Evolutionary conservation across 2,329 filamentous ascomycete species (phyloP).

Genomic region (Shiraia bambusicola): DNA sequence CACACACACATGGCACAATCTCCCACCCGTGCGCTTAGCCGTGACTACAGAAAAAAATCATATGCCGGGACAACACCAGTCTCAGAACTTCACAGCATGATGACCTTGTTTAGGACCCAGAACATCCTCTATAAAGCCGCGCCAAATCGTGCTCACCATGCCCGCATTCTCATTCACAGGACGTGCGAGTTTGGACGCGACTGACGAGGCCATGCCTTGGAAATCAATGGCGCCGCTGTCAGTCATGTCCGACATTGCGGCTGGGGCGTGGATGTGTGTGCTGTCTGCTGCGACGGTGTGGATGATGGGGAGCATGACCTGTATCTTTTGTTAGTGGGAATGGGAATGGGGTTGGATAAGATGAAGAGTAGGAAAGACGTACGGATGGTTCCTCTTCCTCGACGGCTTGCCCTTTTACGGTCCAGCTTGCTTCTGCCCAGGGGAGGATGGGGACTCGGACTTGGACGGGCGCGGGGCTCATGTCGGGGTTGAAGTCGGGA

Average conservation of each 20-base stretch:
- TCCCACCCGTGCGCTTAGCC: too few relatives aligned
- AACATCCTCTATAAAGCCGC: conserved; percentile 52
- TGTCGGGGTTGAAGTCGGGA: conserved; percentile 53
- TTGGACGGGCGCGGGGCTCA: conserved; percentile 34
- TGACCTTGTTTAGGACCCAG: neutral
- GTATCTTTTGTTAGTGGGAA: conserved; percentile 9
- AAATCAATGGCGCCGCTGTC: conserved; percentile 60
- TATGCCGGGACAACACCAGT: neutral
- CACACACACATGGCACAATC: too few relatives aligned
- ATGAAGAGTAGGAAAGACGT: conserved; percentile 5
- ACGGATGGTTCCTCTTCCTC: conserved; percentile 30
- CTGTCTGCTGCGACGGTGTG: conserved; percentile 54
- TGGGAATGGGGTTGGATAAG: neutral
- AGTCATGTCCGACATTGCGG: conserved; percentile 59
- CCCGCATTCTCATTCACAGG: conserved; percentile 47
- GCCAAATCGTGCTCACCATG: conserved; percentile 50
- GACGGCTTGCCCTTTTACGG: conserved; percentile 21
- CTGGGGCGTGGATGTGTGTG: conserved; percentile 51
- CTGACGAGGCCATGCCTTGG: conserved; percentile 57
- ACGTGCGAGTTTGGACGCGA: conserved; percentile 37
- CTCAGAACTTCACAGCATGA: too few relatives aligned
- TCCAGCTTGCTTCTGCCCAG: conserved; percentile 19
- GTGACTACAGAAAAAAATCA: too few relatives aligned
- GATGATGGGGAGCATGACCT: conserved; percentile 60
- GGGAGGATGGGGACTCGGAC: conserved; percentile 55